Evolutionary conservation across 306 rosid genomes (phyloP), one percentile per base, ranked within the genome.

Genomic region (Acmispon strigosus): DNA sequence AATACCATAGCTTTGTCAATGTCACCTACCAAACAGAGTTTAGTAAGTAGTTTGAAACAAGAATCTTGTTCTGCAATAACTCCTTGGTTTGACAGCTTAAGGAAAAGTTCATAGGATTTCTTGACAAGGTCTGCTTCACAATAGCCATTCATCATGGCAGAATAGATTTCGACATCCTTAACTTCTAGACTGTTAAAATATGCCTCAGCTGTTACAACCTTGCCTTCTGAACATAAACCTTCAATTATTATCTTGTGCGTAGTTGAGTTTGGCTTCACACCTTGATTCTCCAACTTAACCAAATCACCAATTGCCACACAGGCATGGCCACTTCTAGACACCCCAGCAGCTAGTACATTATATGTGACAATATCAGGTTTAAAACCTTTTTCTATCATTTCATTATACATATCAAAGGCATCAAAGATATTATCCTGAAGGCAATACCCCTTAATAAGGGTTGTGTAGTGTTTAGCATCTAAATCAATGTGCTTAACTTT

Each of bases 381-480:
- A n/a, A 85, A 61, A 44, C 90, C 96, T 11, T 63, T 80, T 36
- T 74, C 81, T 69, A 58, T 79, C 92, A 90, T 84, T 81, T 81
- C 86, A 49, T 85, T 53, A 62, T 85, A 81, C 70, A 85, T 15
- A 37, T 68, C 47, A 16, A 51, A n/a, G 18, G 92, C 96, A 76
- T 70, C 52, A 53, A 2, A 6, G 19, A 76, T 61, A 32, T 84
- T 75, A 56, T 87, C 90, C 59, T 68, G 76, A 51, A 73, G 73
- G 73, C 67, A 86, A 62, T 81, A 85, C 43, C 98, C 98, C 43
- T 75, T 78, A 42, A 93, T 88, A 54, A 93, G 64, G 4, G 96
- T 93, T 6, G 96, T 93, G 80, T 85, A 90, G 78, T 90, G 98
- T 72, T 79, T 78, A 63, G 83, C 18, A 82, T 93, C 96, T 72